Evolutionary conservation across 768 basidiomycete genomes (phyloP).

Genomic region (Boletus rubescentipes): DNA sequence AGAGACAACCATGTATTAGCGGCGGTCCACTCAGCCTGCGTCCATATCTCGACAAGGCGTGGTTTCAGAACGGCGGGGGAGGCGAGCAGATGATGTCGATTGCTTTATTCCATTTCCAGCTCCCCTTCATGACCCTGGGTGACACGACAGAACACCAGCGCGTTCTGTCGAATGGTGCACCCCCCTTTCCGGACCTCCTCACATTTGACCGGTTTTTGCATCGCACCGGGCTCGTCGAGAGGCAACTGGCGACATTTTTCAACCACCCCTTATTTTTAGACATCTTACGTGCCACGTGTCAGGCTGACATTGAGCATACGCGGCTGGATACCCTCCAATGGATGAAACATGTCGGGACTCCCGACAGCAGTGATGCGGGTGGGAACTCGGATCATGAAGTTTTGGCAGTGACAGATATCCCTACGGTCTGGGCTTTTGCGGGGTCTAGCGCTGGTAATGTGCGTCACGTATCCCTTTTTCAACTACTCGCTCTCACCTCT

Average conservation of each 20-base stretch:
- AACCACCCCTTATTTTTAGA: constrained; percentile 50
- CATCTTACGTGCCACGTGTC: constrained; percentile 23
- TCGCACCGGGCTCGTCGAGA: constrained; percentile 38
- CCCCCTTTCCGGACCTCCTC: constrained; percentile 41
- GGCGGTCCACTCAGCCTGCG: background rate
- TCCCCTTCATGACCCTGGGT: constrained; percentile 49
- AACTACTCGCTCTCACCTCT: background rate
- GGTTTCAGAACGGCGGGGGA: constrained; percentile 45
- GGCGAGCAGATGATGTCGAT: constrained; percentile 43
- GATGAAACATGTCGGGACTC: constrained; percentile 15
- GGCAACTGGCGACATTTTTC: constrained; percentile 33
- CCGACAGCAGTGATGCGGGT: background rate
- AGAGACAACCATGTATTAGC: background rate
- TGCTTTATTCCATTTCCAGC: constrained; percentile 42
- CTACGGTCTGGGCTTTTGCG: constrained; percentile 11
- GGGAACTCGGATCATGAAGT: background rate
- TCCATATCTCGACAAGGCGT: constrained; percentile 21
- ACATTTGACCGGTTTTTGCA: constrained; percentile 45
- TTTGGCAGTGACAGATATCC: constrained; percentile 1
- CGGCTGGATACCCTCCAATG: constrained; percentile 19
- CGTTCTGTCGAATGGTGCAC: constrained; percentile 27
- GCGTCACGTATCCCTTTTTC: background rate
- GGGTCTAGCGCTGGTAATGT: constrained; percentile 33
- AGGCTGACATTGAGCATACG: constrained; percentile 4
- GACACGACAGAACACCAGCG: background rate